These are phyloP conservation scores for Cocos nucifera DNA, from an alignment of 176 grass and related monocot genomes.

Conservation along the genomic window DNA sequence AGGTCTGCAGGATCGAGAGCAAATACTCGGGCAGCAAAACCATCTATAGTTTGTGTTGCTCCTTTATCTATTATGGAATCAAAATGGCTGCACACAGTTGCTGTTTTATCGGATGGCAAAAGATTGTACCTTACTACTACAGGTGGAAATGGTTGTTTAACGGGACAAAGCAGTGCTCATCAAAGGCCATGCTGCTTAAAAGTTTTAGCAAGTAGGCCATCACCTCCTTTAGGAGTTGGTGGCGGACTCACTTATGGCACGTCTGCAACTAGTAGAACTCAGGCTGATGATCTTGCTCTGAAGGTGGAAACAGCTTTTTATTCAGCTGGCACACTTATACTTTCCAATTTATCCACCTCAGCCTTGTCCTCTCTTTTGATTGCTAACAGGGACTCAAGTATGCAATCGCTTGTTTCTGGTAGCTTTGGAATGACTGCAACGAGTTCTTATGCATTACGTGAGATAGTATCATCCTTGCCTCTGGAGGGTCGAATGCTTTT, in stretches of 20 bases:
- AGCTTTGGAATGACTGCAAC: slow-evolving; percentile 58
- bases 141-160: slow-evolving; percentile 37
- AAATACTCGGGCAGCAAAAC: slow-evolving; percentile 40
- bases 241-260: slow-evolving; percentile 54
- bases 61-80: slow-evolving; percentile 80
- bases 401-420: slow-evolving; percentile 52
- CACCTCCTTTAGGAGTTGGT: slow-evolving; percentile 76
- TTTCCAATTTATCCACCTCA: slow-evolving; percentile 76
- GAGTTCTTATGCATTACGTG: slow-evolving; percentile 56
- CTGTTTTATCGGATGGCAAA: slow-evolving; percentile 92
- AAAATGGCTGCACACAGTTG: slow-evolving; percentile 76
- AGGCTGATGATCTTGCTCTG: slow-evolving; percentile 74
- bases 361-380: slow-evolving; percentile 71
- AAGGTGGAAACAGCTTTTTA: slow-evolving; percentile 94
- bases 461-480: slow-evolving; percentile 76
- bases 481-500: slow-evolving; percentile 88
- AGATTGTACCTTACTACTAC: slow-evolving; percentile 72
- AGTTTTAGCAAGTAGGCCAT: slow-evolving; percentile 80
- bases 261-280: slow-evolving; percentile 55
- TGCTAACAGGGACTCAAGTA: slow-evolving; percentile 86
- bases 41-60: slow-evolving; percentile 65
- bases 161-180: slow-evolving; percentile 29
- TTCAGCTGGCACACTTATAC: slow-evolving; percentile 73
- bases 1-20: slow-evolving; percentile 47
- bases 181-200: slow-evolving; percentile 85